phyloP scores from a whole-genome alignment of 2,329 filamentous ascomycete species.

The Byssothecium circinans region DNA sequence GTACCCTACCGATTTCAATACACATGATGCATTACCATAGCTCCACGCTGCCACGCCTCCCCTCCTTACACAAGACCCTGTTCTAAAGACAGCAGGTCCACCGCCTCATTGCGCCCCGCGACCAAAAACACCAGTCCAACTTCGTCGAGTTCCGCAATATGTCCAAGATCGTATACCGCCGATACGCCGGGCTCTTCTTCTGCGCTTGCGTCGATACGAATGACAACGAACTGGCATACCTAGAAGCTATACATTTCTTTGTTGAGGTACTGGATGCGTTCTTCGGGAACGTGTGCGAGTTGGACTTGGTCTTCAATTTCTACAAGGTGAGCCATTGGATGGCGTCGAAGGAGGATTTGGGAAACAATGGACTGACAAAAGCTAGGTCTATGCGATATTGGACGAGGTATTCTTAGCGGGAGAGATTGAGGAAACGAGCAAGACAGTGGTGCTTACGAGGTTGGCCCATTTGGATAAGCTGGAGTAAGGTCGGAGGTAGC shows the following conservation, averaged over 20 bases:
- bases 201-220: conserved; percentile 99
- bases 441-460: conserved; percentile 92
- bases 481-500: conserved; percentile 58
- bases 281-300: conserved; percentile 98
- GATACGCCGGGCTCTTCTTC: conserved; percentile 98
- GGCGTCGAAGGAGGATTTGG: background rate
- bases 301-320: conserved; percentile 80
- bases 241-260: conserved; percentile 99
- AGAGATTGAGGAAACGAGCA: conserved; percentile 98
- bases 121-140: conserved; percentile 99
- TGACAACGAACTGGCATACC: conserved; percentile 94
- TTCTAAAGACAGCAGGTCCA: conserved; percentile 65
- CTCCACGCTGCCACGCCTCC: conserved; percentile 2
- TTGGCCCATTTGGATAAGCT: conserved; percentile 95
- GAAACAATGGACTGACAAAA: conserved; percentile 13
- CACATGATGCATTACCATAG: background rate
- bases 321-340: conserved; percentile 58
- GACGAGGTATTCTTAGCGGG: conserved; percentile 97
- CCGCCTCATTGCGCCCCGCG: conserved; percentile 92
- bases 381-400: conserved; percentile 89
- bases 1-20: background rate
- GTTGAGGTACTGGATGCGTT: conserved; percentile 98
- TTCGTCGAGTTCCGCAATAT: conserved; percentile 92
- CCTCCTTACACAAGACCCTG: conserved; percentile 8
- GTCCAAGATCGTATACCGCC: conserved; percentile 92